phyloP scores from a whole-genome alignment of 192 early-diverging fungal genomes.

The Chytriomyces confervae region DNA sequence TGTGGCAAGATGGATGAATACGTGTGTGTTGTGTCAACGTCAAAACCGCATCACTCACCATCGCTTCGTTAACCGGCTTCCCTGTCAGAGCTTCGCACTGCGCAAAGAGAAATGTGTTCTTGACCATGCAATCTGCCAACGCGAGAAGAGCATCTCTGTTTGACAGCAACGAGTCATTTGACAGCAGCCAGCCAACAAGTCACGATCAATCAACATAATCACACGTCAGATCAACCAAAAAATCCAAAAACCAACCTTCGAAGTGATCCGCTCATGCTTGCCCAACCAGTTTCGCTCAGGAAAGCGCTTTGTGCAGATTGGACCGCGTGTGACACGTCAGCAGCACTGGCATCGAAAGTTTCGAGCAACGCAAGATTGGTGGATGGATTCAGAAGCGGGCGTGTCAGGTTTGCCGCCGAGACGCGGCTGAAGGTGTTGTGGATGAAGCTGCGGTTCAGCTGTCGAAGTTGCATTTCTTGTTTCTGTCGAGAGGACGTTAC shows the following conservation, averaged over 20 bases:
- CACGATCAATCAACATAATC: slow-evolving; percentile 56
- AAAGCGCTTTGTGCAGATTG: neutral
- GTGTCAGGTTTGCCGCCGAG: neutral
- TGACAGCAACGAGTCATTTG: slow-evolving; percentile 7
- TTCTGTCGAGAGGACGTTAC: too few species aligned
- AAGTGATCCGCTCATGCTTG: neutral
- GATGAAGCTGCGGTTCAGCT: too few species aligned
- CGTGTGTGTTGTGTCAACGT: too few species aligned
- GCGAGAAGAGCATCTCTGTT: slow-evolving; percentile 30
- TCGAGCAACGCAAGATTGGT: neutral
- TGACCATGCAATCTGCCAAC: slow-evolving; percentile 28
- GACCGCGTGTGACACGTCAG: neutral
- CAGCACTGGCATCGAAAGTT: neutral
- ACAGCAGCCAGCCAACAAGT: too few species aligned
- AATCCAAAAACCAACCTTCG: neutral
- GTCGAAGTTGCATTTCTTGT: too few species aligned
- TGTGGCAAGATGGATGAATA: neutral
- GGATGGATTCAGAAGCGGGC: neutral
- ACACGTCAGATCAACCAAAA: slow-evolving; percentile 20
- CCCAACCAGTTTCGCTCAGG: neutral
- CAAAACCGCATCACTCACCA: neutral
- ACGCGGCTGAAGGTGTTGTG: too few species aligned
- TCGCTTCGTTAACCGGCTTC: slow-evolving; percentile 33
- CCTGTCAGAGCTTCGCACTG: slow-evolving; percentile 29
- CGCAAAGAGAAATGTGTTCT: slow-evolving; percentile 8